Conservation (phyloP, 371 early-diverging fungal genomes). For the Saksenaea oblongispora region DNA sequence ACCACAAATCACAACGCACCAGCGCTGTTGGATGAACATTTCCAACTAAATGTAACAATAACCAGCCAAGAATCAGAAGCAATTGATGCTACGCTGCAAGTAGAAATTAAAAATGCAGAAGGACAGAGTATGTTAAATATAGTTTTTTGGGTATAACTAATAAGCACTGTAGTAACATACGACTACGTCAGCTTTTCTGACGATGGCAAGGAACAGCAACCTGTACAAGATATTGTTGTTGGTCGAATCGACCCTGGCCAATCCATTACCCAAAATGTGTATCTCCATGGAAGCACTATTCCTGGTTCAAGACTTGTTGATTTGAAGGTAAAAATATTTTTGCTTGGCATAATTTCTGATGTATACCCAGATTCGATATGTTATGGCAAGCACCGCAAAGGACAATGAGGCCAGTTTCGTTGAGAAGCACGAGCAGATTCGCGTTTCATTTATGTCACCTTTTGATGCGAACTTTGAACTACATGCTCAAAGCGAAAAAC, state of each 20-base stretch:
- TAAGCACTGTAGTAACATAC: constrained; percentile 7
- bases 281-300: constrained; percentile 27
- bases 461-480: constrained; percentile 52
- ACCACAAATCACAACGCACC: constrained; percentile 56
- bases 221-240: constrained; percentile 5
- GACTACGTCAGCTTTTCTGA: constrained; percentile 29
- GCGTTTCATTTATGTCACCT: constrained; percentile 50
- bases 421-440: constrained; percentile 47
- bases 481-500: constrained; percentile 29
- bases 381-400: constrained; percentile 4
- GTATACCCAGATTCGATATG: constrained; percentile 11
- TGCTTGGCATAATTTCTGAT: background rate
- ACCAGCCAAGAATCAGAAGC: constrained; percentile 61
- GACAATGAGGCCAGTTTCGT: constrained; percentile 23
- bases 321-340: constrained; percentile 26
- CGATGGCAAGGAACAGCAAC: constrained; percentile 12
- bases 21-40: constrained; percentile 70
- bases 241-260: constrained; percentile 31
- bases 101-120: constrained; percentile 53
- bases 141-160: background rate
- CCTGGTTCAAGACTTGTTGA: constrained; percentile 36
- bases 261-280: constrained; percentile 20
- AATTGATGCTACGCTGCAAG: constrained; percentile 45
- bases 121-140: constrained; percentile 32
- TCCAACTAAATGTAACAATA: constrained; percentile 59